Base-by-base conservation (phyloP, 345 rosid genomes). In the Diplotaxis tenuifolia region DNA sequence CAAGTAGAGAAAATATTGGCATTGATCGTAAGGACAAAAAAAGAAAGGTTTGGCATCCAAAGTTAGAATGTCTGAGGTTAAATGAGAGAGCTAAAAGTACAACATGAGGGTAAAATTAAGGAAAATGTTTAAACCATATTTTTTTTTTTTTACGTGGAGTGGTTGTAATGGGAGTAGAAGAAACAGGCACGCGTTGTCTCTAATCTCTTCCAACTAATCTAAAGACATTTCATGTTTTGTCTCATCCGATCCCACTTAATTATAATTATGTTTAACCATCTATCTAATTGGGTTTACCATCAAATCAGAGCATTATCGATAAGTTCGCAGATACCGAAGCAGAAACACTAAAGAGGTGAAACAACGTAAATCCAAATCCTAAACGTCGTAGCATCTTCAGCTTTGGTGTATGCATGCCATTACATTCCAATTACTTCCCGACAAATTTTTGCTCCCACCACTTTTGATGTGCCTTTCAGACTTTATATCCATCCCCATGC, bases 361-460 rank as follows among this genome's bases (percentile, higher is more conserved):
- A 67, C 73, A 75, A 61, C 28, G 68, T 68, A 75, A 65, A 56
- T 59, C 80, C 76, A 77, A 81, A 83, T 72, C 78, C 76, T 62
- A 65, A 67, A 73, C 75, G 67, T 65, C 67, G 71, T 72, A 53
- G 89, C 84, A 81, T 81, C 80, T 86, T 76, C 89, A 86, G 88
- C 87, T 84, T 88, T 86, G 83, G 70, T 65, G 67, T 78, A 18
- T 78, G 89, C 96, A 86, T 86, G 91, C 89, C 91, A 88, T 85
- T 82, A 82, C 72, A 71, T 47, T 84, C 91, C 93, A 90, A 77
- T 40, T 52, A 55, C 85, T 67, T 75, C 11, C 65, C 58, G 91
- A 90, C 91, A 88, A 90, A 38, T 70, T 23, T 65, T 60, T 71
- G 67, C 55, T 76, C 80, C 80, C 80, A 65, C 76, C 80, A 71